Conservation (phyloP, 2,329 filamentous ascomycete species). For the Arthrobotrys musiformis region DNA sequence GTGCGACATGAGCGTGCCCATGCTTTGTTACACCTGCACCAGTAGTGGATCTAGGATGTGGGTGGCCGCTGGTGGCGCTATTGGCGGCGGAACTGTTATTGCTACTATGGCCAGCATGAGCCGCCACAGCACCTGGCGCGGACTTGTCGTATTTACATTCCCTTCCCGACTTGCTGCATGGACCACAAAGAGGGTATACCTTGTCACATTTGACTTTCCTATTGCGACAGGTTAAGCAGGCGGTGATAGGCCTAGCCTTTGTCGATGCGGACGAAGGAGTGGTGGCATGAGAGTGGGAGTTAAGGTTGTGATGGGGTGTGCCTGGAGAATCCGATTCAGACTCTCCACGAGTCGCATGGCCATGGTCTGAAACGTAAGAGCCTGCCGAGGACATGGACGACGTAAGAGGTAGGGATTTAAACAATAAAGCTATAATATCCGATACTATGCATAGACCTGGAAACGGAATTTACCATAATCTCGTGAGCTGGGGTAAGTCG, state of each 20-base stretch:
- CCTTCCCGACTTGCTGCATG: slow-evolving; percentile 52
- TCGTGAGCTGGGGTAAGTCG: slow-evolving; percentile 48
- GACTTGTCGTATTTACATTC: slow-evolving; percentile 56
- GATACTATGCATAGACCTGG: slow-evolving; percentile 48
- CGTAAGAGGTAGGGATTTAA: slow-evolving; percentile 16
- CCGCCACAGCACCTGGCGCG: slow-evolving; percentile 47
- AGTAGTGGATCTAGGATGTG: slow-evolving; percentile 31
- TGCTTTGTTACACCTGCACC: slow-evolving; percentile 54
- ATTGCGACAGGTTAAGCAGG: slow-evolving; percentile 55
- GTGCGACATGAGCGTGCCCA: slow-evolving; percentile 45
- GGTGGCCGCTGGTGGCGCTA: slow-evolving; percentile 45
- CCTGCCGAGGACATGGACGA: slow-evolving; percentile 55
- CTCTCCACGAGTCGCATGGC: slow-evolving; percentile 46
- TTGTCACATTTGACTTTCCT: slow-evolving; percentile 56
- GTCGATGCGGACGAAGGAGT: slow-evolving; percentile 23
- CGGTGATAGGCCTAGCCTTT: slow-evolving; percentile 52
- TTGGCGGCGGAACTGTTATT: slow-evolving; percentile 39
- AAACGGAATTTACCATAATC: slow-evolving; percentile 54
- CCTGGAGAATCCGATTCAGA: slow-evolving; percentile 52
- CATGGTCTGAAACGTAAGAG: slow-evolving; percentile 54
- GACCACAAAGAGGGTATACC: slow-evolving; percentile 53
- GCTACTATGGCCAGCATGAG: slow-evolving; percentile 17
- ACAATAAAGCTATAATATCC: slow-evolving; percentile 47
- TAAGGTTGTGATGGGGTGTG: slow-evolving; percentile 41
- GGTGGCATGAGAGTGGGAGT: slow-evolving; percentile 29